Percentiles rank a stretch among this genome's conserved stretches.
These are phyloP conservation scores for Houttuynia cordata DNA, from an alignment of 164 flowering plant species.

Conservation along the genomic window DNA sequence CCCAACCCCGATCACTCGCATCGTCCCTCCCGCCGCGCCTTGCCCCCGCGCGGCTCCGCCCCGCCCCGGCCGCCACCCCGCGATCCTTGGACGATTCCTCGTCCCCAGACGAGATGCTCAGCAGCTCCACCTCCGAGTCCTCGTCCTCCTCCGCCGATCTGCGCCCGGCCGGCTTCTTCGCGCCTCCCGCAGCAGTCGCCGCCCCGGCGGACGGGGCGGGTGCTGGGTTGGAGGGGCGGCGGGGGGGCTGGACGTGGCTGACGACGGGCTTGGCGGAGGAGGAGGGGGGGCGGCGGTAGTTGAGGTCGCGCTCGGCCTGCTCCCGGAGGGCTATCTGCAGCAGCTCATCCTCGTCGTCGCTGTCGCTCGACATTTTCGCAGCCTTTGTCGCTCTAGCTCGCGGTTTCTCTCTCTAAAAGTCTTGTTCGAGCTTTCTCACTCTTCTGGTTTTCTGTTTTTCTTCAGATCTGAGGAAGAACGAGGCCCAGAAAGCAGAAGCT, in stretches of 20 bases:
- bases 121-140: constrained; percentile 95
- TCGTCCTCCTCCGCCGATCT: constrained; percentile 50
- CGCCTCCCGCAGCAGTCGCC: background rate
- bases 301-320: constrained; percentile 57
- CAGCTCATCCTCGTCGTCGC: constrained; percentile 94
- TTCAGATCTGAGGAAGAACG: constrained; percentile 11
- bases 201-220: background rate
- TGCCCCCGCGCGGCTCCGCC: constrained; percentile 12
- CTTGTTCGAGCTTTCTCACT: no score
- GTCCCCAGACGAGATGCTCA: constrained; percentile 95
- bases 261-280: constrained; percentile 48
- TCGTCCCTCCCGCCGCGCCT: constrained; percentile 29
- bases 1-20: constrained; percentile 45
- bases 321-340: constrained; percentile 84
- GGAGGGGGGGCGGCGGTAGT: constrained; percentile 18
- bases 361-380: constrained; percentile 59
- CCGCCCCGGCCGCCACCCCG: background rate
- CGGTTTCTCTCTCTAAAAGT: no score
- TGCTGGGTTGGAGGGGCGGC: background rate
- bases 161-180: background rate
- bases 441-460: no score
- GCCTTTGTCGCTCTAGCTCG: background rate
- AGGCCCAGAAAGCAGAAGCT: no score
- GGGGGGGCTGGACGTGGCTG: constrained; percentile 42
- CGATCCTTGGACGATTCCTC: constrained; percentile 42